Conservation (phyloP, 352 stramenopile species). For the Hyaloperonospora arabidopsidis region DNA sequence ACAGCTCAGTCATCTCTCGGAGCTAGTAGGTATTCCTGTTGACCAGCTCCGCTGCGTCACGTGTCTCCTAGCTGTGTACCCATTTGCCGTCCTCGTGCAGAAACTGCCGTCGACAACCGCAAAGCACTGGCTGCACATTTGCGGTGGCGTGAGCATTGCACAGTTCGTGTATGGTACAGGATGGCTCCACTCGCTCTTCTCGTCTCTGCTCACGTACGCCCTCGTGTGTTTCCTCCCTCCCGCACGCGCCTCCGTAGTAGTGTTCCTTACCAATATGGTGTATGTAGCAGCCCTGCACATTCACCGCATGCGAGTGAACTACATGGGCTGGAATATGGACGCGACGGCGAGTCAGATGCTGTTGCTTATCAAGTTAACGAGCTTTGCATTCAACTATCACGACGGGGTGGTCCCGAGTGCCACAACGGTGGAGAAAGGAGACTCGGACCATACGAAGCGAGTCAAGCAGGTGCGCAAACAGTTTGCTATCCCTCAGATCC, state of each 20-base stretch:
- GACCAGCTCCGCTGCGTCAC: constrained; percentile 80
- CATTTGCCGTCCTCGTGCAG: constrained; percentile 86
- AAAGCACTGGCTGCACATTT: constrained; percentile 90
- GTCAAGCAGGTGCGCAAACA: constrained; percentile 32
- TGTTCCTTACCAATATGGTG: constrained; percentile 89
- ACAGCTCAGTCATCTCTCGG: constrained; percentile 33
- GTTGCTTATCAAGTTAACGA: constrained; percentile 96
- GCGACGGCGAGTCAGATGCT: constrained; percentile 88
- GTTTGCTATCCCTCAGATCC: constrained; percentile 68
- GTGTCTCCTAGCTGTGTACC: constrained; percentile 90
- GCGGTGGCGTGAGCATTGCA: constrained; percentile 88
- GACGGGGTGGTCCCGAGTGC: constrained; percentile 65
- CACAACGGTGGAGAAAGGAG: constrained; percentile 14
- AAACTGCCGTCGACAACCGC: constrained; percentile 64
- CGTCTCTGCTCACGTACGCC: constrained; percentile 86
- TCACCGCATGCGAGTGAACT: constrained; percentile 93
- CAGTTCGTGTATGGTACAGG: constrained; percentile 89
- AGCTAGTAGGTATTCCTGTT: constrained; percentile 31
- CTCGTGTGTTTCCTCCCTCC: constrained; percentile 43
- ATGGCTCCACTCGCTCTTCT: constrained; percentile 94
- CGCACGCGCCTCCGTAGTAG: constrained; percentile 60
- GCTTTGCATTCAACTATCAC: constrained; percentile 95
- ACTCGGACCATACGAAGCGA: constrained; percentile 22
- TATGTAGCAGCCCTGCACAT: constrained; percentile 91
- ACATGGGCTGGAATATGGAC: constrained; percentile 88